Base-by-base conservation (phyloP, 208 protist genomes). In the Trypanosoma theileri region DNA sequence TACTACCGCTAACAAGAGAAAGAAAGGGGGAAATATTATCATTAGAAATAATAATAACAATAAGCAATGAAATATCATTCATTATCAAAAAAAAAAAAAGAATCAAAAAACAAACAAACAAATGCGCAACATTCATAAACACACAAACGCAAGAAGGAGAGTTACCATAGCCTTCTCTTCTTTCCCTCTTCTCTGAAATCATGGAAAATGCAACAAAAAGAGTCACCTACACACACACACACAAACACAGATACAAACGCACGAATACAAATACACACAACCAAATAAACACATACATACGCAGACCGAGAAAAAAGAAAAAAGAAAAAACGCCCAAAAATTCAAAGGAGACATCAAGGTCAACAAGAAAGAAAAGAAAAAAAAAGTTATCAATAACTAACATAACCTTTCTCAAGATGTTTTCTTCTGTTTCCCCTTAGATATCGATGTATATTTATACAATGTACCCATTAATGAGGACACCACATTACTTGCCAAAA, bases 301-400 rank as follows among this genome's bases (percentile, higher is more conserved):
- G 6, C 28, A 35, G 28, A 48, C 63, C 56, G 45, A 64, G 24
- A 28, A 51, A 58, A 59, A 48, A 65, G n/a, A 66, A 62, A 67
- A 45, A 44, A 50, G 26, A 58, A 53, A 31, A 60, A 6, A 41
- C 17, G 12, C 3, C 19, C 16, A 65, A 16, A 16, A 17, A 14
- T 26, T n/a, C 31, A 24, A 28, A 6, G 7, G 28, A 44, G 28
- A 55, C 8, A 28, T 13, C 35, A 16, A 26, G 16, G 45, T 40
- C 3, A 55, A 0, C 17, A 44, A 60, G 48, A 60, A 19, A 52
- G 31, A 69, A 28, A 24, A 57, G 14, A 9, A 45, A 26, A 41
- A 17, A 48, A 26, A 58, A 50, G 8, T 54, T 45, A 35, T 35
- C 28, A 35, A 35, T 35, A 35, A 35, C 1, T 35, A 35, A 35